Conservation (phyloP, 2,329 filamentous ascomycete genomes). For the Ascochyta clinopodiicola region DNA sequence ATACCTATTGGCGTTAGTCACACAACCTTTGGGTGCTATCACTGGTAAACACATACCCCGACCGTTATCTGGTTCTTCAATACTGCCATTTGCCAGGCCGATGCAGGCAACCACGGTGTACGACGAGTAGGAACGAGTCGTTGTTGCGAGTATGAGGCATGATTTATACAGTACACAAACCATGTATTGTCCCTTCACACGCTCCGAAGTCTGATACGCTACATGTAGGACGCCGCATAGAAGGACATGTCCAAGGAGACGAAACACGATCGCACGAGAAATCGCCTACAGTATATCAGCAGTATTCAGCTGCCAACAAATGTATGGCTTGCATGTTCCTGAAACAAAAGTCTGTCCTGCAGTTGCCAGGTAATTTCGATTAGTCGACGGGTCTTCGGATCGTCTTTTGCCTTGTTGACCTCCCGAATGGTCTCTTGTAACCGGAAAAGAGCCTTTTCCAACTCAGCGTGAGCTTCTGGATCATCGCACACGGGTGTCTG, state of each 20-base stretch:
- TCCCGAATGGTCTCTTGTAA: constrained; percentile 77
- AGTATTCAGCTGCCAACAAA: neutral
- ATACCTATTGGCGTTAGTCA: constrained; percentile 63
- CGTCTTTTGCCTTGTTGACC: constrained; percentile 85
- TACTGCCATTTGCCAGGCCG: constrained; percentile 66
- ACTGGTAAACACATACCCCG: constrained; percentile 60
- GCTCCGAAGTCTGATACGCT: constrained; percentile 76
- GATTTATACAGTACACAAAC: constrained; percentile 83
- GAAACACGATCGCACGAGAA: constrained; percentile 61
- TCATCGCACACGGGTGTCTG: constrained; percentile 85
- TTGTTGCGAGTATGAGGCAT: constrained; percentile 76
- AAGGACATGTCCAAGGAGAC: constrained; percentile 78
- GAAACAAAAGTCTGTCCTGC: constrained; percentile 80
- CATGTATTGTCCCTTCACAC: constrained; percentile 79
- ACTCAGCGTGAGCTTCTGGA: constrained; percentile 78
- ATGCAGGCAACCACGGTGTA: constrained; percentile 81
- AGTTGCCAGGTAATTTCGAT: constrained; percentile 85
- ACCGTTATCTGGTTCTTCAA: constrained; percentile 78
- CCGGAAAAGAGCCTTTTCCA: constrained; percentile 74
- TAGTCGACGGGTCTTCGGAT: constrained; percentile 70
- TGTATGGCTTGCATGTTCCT: constrained; percentile 66
- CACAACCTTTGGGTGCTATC: neutral
- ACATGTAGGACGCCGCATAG: constrained; percentile 85
- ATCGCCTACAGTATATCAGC: constrained; percentile 27
- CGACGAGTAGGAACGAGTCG: constrained; percentile 67